Percentiles rank a stretch among this genome's conserved stretches.
Evolutionary conservation across 441 rosid genomes (phyloP).

Genomic region (Erodium trifolium): DNA sequence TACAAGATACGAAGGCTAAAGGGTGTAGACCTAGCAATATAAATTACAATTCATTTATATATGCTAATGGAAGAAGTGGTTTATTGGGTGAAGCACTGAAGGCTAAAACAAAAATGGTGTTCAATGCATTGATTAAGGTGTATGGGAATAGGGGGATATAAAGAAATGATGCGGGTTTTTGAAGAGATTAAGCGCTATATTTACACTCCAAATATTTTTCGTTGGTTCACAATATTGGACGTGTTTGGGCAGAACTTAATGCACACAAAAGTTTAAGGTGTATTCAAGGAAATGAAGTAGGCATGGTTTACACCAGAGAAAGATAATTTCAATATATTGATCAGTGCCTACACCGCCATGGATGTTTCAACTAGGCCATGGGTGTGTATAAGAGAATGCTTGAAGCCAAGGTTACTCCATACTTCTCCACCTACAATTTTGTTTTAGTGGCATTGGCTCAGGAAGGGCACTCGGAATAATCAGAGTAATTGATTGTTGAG

Average conservation of each 20-base stretch:
- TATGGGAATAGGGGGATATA: slow-evolving; percentile 71
- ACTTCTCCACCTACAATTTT: slow-evolving; percentile 82
- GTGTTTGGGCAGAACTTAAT: slow-evolving; percentile 85
- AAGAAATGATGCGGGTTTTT: slow-evolving; percentile 84
- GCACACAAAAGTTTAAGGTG: slow-evolving; percentile 81
- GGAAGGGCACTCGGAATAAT: slow-evolving; percentile 87
- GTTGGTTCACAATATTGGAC: slow-evolving; percentile 82
- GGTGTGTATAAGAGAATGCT: slow-evolving; percentile 71
- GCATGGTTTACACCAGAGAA: slow-evolving; percentile 86
- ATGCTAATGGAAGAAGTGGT: slow-evolving; percentile 77
- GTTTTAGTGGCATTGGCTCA: slow-evolving; percentile 91
- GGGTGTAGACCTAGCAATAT: slow-evolving; percentile 61
- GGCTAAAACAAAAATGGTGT: slow-evolving; percentile 63
- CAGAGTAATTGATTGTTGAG: slow-evolving; percentile 70
- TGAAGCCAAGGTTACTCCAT: slow-evolving; percentile 71
- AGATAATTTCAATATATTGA: slow-evolving; percentile 80
- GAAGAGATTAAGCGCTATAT: slow-evolving; percentile 63
- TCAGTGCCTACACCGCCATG: slow-evolving; percentile 82
- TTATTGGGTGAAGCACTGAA: slow-evolving; percentile 64
- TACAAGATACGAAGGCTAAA: slow-evolving; percentile 63
- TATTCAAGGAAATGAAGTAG: slow-evolving; percentile 95
- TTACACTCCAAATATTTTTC: slow-evolving; percentile 72
- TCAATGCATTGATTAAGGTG: slow-evolving; percentile 94
- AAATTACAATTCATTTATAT: slow-evolving; percentile 76
- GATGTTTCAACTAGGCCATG: slow-evolving; percentile 79